Evolutionary conservation across 2,329 filamentous ascomycete genomes (phyloP), one percentile per base, ranked within the genome.

Genomic region (Talaromyces sp.): DNA sequence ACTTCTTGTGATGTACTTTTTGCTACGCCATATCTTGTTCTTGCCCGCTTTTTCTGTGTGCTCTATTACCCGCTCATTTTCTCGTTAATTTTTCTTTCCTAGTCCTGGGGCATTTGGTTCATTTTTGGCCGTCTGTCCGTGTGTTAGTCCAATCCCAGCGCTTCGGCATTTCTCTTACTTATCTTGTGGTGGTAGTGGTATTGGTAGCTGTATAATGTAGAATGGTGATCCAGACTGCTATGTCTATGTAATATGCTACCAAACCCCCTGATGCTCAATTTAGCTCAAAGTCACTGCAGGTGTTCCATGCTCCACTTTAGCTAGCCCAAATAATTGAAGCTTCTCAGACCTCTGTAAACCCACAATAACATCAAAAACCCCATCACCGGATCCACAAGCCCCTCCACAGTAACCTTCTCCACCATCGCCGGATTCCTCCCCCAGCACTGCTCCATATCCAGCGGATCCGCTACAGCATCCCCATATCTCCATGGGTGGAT

Each of bases 1-100:
- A 50, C 58, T 64, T 64, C 62, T 64, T 64, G 62, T 63, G 62
- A 64, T 64, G 62, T 64, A 64, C 58, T 64, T 64, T 63, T 63
- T 63, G 57, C 58, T 65, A 58, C 61, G 58, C 57, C 60, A 62
- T 62, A 55, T 63, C 60, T 64, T 64, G 57, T 62, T 60, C 52
- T 62, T 62, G 54, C 56, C 52, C 46, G 57, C 51, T 58, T 63
- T 55, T 62, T 66, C 57, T 60, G 58, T 64, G 64, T 65, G 63
- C 60, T 60, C 56, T 64, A 64, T 64, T 64, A 63, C 61, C 61
- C 61, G 58, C 60, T 62, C 59, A 50, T 57, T 62, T 61, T 63
- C 55, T 62, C 47, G 52, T 63, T 62, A 48, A 55, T 60, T 52
- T 52, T 60, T 52, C 50, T 54, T 55, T 51, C 35, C 51, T 51